These are phyloP conservation scores for Coemansia sp. DNA, from an alignment of 192 early-diverging fungal genomes.

Conservation along the genomic window DNA sequence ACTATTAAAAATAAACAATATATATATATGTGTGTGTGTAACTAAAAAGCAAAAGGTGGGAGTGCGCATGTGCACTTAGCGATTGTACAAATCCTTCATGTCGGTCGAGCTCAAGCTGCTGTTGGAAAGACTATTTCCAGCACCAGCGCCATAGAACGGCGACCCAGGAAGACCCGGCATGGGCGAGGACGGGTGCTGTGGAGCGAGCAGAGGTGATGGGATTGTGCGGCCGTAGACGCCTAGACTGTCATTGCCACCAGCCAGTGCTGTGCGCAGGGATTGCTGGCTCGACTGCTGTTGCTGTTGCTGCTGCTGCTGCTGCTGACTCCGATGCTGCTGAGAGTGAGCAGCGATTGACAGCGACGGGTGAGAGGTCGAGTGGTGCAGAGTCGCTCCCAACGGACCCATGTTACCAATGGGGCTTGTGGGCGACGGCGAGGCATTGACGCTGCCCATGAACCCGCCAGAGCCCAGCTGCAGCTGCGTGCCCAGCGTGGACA, in stretches of 20 bases:
- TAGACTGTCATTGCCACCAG: conserved; percentile 28
- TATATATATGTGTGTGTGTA: not conserved
- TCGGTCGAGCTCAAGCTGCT: conserved; percentile 43
- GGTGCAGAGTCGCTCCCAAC: conserved; percentile 39
- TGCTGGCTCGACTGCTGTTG: conserved; percentile 26
- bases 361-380: conserved; percentile 38
- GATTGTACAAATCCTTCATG: conserved; percentile 46
- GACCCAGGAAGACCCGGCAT: conserved; percentile 19
- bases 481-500: conserved; percentile 40
- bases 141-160: conserved; percentile 35
- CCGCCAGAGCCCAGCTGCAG: conserved; percentile 38
- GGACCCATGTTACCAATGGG: conserved; percentile 41
- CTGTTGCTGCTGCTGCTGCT: conserved; percentile 17
- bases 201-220: conserved; percentile 11
- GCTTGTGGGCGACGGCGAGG: conserved; percentile 37
- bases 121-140: conserved; percentile 33
- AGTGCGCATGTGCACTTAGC: too few relatives aligned
- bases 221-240: conserved; percentile 23
- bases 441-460: conserved; percentile 33
- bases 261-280: conserved; percentile 30
- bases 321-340: conserved; percentile 10
- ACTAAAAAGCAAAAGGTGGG: too few relatives aligned
- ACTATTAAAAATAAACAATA: not conserved
- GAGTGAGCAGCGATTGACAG: conserved; percentile 13
- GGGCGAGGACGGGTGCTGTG: conserved; percentile 11